Evolutionary conservation across 768 basidiomycete species (phyloP).

Genomic region (Suillus occidentalis): DNA sequence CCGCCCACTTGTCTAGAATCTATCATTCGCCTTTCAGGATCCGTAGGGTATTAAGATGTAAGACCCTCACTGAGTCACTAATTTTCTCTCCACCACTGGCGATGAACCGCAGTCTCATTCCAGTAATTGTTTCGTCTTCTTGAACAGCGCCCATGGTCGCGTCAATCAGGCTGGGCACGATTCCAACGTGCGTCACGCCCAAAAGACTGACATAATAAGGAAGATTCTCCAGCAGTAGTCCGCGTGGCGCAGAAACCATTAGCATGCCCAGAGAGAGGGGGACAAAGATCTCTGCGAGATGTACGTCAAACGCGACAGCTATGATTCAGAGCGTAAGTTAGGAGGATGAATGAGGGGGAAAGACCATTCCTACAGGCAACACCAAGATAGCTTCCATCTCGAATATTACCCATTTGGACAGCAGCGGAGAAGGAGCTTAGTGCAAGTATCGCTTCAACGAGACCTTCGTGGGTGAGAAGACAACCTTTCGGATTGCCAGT

Average conservation of each 20-base stretch:
- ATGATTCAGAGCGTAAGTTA: not conserved
- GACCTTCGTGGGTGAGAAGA: slow-evolving; percentile 37
- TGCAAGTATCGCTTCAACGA: slow-evolving; percentile 32
- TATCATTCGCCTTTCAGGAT: slow-evolving; percentile 6
- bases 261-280: slow-evolving; percentile 45
- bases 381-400: slow-evolving; percentile 37
- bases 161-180: slow-evolving; percentile 54
- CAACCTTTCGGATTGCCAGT: slow-evolving; percentile 55
- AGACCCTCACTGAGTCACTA: slow-evolving; percentile 42
- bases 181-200: slow-evolving; percentile 48
- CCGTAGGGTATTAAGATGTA: not conserved
- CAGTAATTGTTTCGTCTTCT: slow-evolving; percentile 29
- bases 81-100: slow-evolving; percentile 55
- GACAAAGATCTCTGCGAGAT: slow-evolving; percentile 45
- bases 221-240: slow-evolving; percentile 41
- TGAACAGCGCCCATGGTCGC: slow-evolving; percentile 40
- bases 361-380: slow-evolving; percentile 41
- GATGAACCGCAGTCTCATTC: slow-evolving; percentile 41
- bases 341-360: slow-evolving; percentile 4
- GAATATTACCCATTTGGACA: slow-evolving; percentile 23
- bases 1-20: slow-evolving; percentile 48
- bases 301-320: slow-evolving; percentile 57
- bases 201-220: slow-evolving; percentile 41
- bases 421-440: slow-evolving; percentile 25
- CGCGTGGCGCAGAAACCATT: slow-evolving; percentile 41